Conservation (phyloP, 139 green algal genomes). For the Chlorella sp. region DNA sequence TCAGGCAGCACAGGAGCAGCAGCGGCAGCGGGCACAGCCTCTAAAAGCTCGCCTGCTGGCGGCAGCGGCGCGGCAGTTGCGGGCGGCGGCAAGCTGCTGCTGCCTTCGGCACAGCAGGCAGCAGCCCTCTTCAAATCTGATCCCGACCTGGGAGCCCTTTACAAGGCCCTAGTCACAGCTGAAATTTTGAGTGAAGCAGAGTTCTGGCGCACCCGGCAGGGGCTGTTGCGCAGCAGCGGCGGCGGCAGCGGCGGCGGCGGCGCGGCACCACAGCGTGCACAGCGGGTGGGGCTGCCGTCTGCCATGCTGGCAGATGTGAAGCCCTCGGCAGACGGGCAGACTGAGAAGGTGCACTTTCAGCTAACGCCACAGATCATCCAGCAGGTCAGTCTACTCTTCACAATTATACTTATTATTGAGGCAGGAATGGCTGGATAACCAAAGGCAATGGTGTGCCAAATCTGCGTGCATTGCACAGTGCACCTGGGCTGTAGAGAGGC, state of each 20-base stretch:
- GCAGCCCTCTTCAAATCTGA: slow-evolving; percentile 26
- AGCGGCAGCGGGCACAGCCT: neutral
- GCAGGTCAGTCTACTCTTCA: slow-evolving; percentile 3
- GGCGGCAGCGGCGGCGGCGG: neutral
- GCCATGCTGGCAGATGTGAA: slow-evolving; percentile 53
- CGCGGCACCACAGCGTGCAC: neutral
- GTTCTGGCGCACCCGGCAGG: slow-evolving; percentile 54
- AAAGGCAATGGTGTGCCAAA: neutral
- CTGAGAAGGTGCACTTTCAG: slow-evolving; percentile 51
- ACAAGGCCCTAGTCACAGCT: slow-evolving; percentile 53
- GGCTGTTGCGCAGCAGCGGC: slow-evolving; percentile 17
- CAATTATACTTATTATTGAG: neutral
- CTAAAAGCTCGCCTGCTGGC: neutral
- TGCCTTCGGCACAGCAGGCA: slow-evolving; percentile 15
- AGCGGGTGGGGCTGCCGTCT: slow-evolving; percentile 50
- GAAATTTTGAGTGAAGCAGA: slow-evolving; percentile 59
- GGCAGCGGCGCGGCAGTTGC: neutral
- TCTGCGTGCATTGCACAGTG: too few relatives aligned
- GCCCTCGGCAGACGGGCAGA: slow-evolving; percentile 47
- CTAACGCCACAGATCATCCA: slow-evolving; percentile 44
- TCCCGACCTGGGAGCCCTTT: slow-evolving; percentile 54
- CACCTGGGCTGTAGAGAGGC: too few relatives aligned
- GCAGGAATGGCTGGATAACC: neutral
- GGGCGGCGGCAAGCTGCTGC: neutral
- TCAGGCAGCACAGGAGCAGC: neutral